Conservation (phyloP, 2,329 filamentous ascomycete genomes). For the Neofusicoccum cordaticola region DNA sequence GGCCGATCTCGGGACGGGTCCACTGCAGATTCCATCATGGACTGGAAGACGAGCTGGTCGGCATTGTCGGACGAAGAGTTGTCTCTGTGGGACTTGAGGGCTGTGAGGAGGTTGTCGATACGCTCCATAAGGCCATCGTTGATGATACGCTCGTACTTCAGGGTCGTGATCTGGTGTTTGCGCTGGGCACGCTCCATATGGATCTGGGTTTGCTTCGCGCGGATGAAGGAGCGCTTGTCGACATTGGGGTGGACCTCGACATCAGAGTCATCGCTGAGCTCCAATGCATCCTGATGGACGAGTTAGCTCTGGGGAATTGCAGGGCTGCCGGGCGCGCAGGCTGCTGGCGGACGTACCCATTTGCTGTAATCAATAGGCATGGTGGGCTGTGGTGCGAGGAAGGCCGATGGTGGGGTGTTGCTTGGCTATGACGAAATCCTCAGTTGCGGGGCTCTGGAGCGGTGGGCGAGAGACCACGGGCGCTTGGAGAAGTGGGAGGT, state of each 20-base stretch:
- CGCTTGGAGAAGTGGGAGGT: not conserved
- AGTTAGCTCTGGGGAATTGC: not conserved
- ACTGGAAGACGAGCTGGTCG: slow-evolving; percentile 79
- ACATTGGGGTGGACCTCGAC: slow-evolving; percentile 98
- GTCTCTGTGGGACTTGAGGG: slow-evolving; percentile 70
- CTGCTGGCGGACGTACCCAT: slow-evolving; percentile 53
- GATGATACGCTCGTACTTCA: slow-evolving; percentile 88
- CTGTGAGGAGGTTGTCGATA: slow-evolving; percentile 73
- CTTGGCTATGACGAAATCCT: slow-evolving; percentile 2
- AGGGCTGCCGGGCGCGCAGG: not conserved
- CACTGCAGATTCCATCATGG: slow-evolving; percentile 77
- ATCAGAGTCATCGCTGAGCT: slow-evolving; percentile 97
- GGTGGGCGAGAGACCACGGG: not conserved
- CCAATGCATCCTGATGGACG: slow-evolving; percentile 68
- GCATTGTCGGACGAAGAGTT: slow-evolving; percentile 57
- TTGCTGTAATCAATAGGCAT: slow-evolving; percentile 70
- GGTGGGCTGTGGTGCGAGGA: not conserved
- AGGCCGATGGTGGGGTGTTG: not conserved
- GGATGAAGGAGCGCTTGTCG: slow-evolving; percentile 97
- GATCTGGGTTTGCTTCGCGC: slow-evolving; percentile 96
- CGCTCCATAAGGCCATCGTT: slow-evolving; percentile 87
- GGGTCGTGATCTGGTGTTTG: slow-evolving; percentile 81
- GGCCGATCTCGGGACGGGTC: slow-evolving; percentile 70
- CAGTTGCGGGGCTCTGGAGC: not conserved
- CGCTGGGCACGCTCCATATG: slow-evolving; percentile 85